Evolutionary conservation across 257 asterid genomes (phyloP).

Genomic region (Echites panduratus): DNA sequence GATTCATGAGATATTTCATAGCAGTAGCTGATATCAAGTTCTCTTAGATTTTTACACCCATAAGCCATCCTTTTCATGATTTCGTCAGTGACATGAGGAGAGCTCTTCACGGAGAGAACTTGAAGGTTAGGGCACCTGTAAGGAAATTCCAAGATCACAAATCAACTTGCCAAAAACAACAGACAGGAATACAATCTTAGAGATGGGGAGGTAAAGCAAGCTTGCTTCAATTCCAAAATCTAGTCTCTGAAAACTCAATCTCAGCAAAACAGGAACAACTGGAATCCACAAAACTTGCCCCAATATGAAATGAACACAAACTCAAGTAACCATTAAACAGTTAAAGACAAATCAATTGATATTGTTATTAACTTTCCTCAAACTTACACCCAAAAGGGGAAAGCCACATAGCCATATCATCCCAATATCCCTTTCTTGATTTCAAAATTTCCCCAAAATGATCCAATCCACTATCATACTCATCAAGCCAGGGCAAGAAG

Average conservation of each 20-base stretch:
- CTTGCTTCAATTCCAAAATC: neutral
- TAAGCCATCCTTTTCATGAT: conserved; percentile 47
- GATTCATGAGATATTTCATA: conserved; percentile 69
- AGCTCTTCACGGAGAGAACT: conserved; percentile 69
- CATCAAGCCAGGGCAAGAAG: neutral
- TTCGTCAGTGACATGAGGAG: conserved; percentile 56
- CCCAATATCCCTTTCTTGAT: neutral
- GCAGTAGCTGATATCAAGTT: conserved; percentile 80
- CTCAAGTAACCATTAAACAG: neutral
- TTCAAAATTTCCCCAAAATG: neutral
- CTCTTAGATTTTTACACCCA: conserved; percentile 59
- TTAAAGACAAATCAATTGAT: neutral
- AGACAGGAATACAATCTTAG: neutral
- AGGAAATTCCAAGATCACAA: neutral
- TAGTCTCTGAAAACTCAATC: neutral
- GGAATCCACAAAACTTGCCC: neutral
- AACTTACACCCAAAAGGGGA: neutral
- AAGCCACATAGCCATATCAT: neutral
- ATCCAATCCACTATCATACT: neutral
- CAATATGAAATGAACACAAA: neutral
- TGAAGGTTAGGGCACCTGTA: conserved; percentile 75
- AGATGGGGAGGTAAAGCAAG: neutral
- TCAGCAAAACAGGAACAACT: neutral
- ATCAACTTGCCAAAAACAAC: neutral
- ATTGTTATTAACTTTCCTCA: neutral